phyloP scores from a whole-genome alignment of 1,284 basidiomycete genomes.

The Mycena citricolor region DNA sequence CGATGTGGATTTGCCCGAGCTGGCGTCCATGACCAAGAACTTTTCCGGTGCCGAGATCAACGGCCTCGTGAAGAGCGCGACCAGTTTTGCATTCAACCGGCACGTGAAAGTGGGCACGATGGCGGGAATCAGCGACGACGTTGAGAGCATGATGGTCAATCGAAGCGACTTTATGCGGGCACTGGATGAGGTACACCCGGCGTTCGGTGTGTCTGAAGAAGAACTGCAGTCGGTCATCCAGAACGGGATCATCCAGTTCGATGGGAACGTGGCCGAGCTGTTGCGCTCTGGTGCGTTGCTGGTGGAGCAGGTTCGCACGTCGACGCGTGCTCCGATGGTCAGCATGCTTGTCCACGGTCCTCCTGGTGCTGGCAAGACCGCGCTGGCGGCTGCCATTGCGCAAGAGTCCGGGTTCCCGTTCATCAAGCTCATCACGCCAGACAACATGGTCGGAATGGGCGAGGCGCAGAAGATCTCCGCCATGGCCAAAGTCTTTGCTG shows the following conservation, averaged over 20 bases:
- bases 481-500: conserved; percentile 92
- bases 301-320: conserved; percentile 93
- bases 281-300: conserved; percentile 90
- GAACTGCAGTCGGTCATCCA: conserved; percentile 93
- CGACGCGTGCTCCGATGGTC: conserved; percentile 89
- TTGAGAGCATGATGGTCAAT: conserved; percentile 91
- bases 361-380: conserved; percentile 93
- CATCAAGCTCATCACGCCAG: conserved; percentile 96
- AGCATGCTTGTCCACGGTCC: conserved; percentile 89
- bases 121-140: conserved; percentile 94
- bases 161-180: conserved; percentile 89
- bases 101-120: conserved; percentile 96
- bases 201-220: conserved; percentile 97
- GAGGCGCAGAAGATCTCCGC: conserved; percentile 91
- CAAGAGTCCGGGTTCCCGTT: conserved; percentile 94
- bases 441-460: conserved; percentile 94
- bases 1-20: conserved; percentile 85
- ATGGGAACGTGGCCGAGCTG: conserved; percentile 74
- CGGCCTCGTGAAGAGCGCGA: conserved; percentile 96
- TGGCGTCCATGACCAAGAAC: conserved; percentile 91
- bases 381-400: conserved; percentile 93
- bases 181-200: conserved; percentile 93
- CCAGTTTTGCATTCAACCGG: conserved; percentile 96
- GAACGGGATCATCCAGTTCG: conserved; percentile 96
- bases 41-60: conserved; percentile 97